A percentile compares a stretch with the other conserved stretches of the same genome.
Evolutionary conservation across 768 basidiomycete species (phyloP).

Genomic region (Boletellus ananiceps): DNA sequence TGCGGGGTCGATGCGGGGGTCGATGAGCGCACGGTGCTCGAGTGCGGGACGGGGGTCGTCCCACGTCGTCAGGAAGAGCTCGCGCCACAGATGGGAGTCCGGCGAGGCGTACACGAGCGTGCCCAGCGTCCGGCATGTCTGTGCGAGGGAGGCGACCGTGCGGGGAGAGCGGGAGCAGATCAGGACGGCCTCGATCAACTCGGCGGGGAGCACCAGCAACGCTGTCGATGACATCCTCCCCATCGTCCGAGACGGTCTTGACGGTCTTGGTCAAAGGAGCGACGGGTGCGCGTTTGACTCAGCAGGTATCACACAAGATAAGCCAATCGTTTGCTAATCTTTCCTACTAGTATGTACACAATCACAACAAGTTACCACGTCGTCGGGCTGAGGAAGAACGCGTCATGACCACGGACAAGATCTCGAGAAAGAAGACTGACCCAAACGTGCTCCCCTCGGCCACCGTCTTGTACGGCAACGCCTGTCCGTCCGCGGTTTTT

Average conservation of each 20-base stretch:
- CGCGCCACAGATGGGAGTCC: slow-evolving; percentile 43
- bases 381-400: neutral
- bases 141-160: slow-evolving; percentile 35
- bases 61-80: slow-evolving; percentile 44
- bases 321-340: no score
- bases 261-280: slow-evolving; percentile 1
- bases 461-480: slow-evolving; percentile 10
- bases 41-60: slow-evolving; percentile 44
- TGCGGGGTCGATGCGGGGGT: slow-evolving; percentile 18
- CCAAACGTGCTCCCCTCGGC: slow-evolving; percentile 23
- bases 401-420: neutral
- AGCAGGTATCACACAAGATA: no score
- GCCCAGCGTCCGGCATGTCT: slow-evolving; percentile 33
- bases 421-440: slow-evolving; percentile 10
- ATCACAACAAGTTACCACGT: neutral
- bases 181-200: slow-evolving; percentile 40
- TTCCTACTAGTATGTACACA: no score
- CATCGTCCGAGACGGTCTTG: slow-evolving; percentile 1
- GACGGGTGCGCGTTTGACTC: no score
- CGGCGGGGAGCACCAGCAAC: slow-evolving; percentile 32
- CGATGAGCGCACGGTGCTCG: slow-evolving; percentile 22
- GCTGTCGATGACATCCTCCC: neutral
- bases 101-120: slow-evolving; percentile 33
- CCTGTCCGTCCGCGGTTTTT: slow-evolving; percentile 26
- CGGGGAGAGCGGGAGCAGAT: slow-evolving; percentile 22